Conservation (phyloP, 306 rosid species). For the Glycine tomentella region DNA sequence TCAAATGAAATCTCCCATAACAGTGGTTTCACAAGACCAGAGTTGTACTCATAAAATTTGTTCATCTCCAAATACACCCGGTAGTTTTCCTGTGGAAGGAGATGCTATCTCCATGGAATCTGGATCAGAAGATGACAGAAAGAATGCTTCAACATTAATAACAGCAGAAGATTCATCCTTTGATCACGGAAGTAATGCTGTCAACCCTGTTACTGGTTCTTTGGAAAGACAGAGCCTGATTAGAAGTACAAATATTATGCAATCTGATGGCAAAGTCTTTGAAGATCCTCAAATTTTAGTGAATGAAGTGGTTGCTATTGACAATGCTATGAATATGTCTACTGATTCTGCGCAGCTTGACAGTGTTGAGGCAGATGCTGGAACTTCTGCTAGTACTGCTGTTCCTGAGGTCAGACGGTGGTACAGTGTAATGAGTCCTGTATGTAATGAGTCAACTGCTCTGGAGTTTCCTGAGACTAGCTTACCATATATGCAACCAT, state of each 20-base stretch:
- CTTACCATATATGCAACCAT: constrained; percentile 40
- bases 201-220: constrained; percentile 31
- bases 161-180: constrained; percentile 28
- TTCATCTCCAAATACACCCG: constrained; percentile 18
- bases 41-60: constrained; percentile 33
- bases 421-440: constrained; percentile 18
- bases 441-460: constrained; percentile 36
- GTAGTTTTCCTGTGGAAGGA: constrained; percentile 42
- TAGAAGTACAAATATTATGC: constrained; percentile 26
- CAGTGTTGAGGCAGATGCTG: constrained; percentile 33
- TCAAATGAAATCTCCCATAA: constrained; percentile 37
- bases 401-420: constrained; percentile 35
- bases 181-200: constrained; percentile 23
- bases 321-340: constrained; percentile 26
- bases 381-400: constrained; percentile 28
- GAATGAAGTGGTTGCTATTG: constrained; percentile 31
- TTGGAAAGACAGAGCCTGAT: constrained; percentile 40
- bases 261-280: constrained; percentile 7
- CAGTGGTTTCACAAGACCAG: constrained; percentile 44
- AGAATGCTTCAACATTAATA: constrained; percentile 20
- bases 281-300: constrained; percentile 38
- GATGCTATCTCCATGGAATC: constrained; percentile 31
- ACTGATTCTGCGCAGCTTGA: constrained; percentile 35
- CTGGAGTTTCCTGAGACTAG: constrained; percentile 35
- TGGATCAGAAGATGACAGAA: constrained; percentile 29